A percentile compares a stretch with the other conserved stretches of the same genome.
These are phyloP conservation scores for Chlorella sp. DNA, from an alignment of 139 green algal species.

Conservation along the genomic window DNA sequence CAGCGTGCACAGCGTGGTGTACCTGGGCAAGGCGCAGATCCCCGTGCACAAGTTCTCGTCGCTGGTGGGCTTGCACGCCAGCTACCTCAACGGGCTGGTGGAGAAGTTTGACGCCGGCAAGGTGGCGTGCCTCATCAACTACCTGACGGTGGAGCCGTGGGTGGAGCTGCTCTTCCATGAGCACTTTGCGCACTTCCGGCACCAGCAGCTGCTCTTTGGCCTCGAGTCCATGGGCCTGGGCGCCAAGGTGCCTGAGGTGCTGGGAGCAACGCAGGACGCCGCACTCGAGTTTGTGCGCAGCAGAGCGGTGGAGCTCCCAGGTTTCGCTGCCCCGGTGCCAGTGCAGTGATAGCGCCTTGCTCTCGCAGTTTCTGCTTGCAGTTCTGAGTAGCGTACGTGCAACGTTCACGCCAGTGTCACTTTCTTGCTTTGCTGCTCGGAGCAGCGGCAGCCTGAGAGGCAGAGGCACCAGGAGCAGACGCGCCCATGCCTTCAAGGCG, in stretches of 20 bases:
- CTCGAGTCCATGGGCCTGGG: not conserved
- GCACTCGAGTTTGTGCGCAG: constrained; percentile 19
- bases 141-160: constrained; percentile 20
- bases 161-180: constrained; percentile 45
- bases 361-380: too few species aligned
- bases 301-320: constrained; percentile 16
- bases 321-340: constrained; percentile 9
- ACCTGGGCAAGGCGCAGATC: constrained; percentile 17
- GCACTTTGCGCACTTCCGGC: constrained; percentile 27
- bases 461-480: too few species aligned
- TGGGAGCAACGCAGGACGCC: constrained; percentile 10
- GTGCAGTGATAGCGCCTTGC: too few species aligned
- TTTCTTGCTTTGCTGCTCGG: too few species aligned
- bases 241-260: not conserved
- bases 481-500: not conserved
- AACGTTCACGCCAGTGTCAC: too few species aligned
- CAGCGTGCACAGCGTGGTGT: constrained; percentile 15
- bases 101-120: not conserved
- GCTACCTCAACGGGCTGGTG: constrained; percentile 31
- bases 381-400: too few species aligned
- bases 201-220: not conserved
- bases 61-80: constrained; percentile 36
- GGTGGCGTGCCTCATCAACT: constrained; percentile 3
- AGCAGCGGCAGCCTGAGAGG: too few species aligned
- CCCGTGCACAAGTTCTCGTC: constrained; percentile 20